Conservation (phyloP, 305 asterid species). For the Fraxinus sp. region DNA sequence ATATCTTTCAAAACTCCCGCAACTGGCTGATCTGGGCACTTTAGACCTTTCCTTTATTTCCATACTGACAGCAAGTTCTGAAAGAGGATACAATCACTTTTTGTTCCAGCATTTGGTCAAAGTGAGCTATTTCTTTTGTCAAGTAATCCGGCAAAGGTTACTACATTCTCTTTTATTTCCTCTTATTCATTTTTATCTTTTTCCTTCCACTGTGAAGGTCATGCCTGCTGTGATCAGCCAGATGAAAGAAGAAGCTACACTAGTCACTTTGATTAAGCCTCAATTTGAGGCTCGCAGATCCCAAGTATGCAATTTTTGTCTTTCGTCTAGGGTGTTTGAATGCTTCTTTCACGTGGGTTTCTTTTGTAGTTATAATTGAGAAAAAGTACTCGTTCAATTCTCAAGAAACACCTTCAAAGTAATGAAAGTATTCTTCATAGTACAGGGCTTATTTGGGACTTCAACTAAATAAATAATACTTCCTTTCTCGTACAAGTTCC, state of each 20-base stretch:
- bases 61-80: slow-evolving; percentile 60
- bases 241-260: slow-evolving; percentile 72
- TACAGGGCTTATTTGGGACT: not conserved
- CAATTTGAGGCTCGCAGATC: slow-evolving; percentile 93
- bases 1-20: slow-evolving; percentile 82
- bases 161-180: not conserved
- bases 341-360: not conserved
- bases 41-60: slow-evolving; percentile 95
- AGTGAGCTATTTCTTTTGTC: not conserved
- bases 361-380: not conserved
- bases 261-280: slow-evolving; percentile 82
- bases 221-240: slow-evolving; percentile 76
- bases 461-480: too few species aligned
- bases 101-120: not conserved
- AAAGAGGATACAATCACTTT: not conserved
- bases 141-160: not conserved
- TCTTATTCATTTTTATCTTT: not conserved
- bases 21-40: slow-evolving; percentile 84
- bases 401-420: not conserved
- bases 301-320: slow-evolving; percentile 47
- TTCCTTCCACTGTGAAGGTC: slow-evolving; percentile 49
- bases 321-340: not conserved
- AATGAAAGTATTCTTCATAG: not conserved
- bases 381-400: too few species aligned
- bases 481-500: not conserved